phyloP scores from a whole-genome alignment of 169 alveolate genomes.

The Miamiensis avidus region DNA sequence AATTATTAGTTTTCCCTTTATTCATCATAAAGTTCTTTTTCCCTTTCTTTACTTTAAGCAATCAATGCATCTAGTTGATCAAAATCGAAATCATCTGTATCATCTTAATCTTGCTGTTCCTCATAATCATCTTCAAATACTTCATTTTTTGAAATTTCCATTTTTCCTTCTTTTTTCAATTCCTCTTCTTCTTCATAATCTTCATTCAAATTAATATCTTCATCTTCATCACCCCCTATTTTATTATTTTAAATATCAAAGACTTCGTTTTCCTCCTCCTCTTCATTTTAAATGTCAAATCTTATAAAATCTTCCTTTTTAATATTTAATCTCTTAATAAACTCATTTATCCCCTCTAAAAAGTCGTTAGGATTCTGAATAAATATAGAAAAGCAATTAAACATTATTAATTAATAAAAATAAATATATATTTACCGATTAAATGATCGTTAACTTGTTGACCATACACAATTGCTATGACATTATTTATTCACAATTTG shows the following conservation, averaged over 20 bases:
- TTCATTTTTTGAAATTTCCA: too few relatives aligned
- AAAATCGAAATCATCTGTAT: too few relatives aligned
- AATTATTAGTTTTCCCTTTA: too few relatives aligned
- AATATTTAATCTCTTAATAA: too few relatives aligned
- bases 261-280: background rate
- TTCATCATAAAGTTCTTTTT: too few relatives aligned
- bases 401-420: background rate
- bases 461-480: background rate
- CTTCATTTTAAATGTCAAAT: background rate
- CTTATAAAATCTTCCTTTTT: background rate
- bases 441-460: background rate
- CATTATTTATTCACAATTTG: background rate
- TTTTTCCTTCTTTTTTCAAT: background rate
- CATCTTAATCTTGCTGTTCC: background rate
- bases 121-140: background rate
- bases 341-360: background rate
- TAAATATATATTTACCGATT: background rate
- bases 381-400: too few relatives aligned
- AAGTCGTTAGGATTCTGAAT: background rate
- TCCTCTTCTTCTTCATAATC: background rate
- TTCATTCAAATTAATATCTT: too few relatives aligned
- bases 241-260: background rate
- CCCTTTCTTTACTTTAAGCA: too few relatives aligned
- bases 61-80: too few relatives aligned
- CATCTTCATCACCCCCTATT: background rate